Percentiles rank a stretch among this genome's conserved stretches.
phyloP scores from a whole-genome alignment of 2,329 filamentous ascomycete species.

The Parascedosporium putredinis region DNA sequence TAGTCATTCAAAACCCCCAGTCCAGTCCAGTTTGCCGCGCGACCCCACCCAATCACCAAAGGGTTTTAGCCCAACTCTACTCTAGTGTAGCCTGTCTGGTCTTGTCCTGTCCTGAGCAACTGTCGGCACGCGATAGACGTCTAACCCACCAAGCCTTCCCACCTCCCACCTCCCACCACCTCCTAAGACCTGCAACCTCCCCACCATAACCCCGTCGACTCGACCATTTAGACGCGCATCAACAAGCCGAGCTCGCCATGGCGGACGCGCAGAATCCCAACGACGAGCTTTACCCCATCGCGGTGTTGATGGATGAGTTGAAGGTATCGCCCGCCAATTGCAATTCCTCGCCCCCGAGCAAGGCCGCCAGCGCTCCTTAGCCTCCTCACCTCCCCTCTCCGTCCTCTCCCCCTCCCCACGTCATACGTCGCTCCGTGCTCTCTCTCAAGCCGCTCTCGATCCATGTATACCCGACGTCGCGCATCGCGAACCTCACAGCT shows the following conservation, averaged over 20 bases:
- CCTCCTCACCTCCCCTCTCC: constrained; percentile 8
- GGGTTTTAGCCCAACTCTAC: constrained; percentile 6
- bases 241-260: constrained; percentile 51
- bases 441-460: constrained; percentile 9
- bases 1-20: neutral
- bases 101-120: neutral
- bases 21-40: neutral
- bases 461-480: neutral
- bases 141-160: constrained; percentile 14
- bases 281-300: constrained; percentile 99
- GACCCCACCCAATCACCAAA: constrained; percentile 1
- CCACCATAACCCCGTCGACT: constrained; percentile 8
- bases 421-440: constrained; percentile 15
- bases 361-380: neutral
- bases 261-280: constrained; percentile 79
- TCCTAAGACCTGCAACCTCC: constrained; percentile 10
- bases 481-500: neutral
- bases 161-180: constrained; percentile 8
- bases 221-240: constrained; percentile 18
- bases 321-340: constrained; percentile 55
- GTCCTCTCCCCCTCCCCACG: constrained; percentile 8
- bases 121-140: constrained; percentile 15
- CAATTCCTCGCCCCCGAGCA: constrained; percentile 2
- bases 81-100: too few species aligned
- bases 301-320: constrained; percentile 97